phyloP scores from a whole-genome alignment of 2,329 filamentous ascomycete species.

The Aspergillus ibericus region DNA sequence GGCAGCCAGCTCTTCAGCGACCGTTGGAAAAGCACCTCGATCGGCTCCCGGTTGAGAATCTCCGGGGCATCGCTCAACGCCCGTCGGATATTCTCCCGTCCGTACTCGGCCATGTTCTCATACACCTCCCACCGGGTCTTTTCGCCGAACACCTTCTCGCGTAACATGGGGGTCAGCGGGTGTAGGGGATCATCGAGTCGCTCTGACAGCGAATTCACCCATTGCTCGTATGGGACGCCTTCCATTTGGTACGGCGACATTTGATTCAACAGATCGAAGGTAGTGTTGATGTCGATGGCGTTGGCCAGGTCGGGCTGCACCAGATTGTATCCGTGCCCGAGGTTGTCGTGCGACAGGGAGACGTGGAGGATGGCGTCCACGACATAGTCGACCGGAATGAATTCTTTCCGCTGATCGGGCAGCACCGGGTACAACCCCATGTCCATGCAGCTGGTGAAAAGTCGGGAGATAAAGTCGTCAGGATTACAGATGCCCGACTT shows the following conservation, averaged over 20 bases:
- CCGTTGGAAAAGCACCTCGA: background rate
- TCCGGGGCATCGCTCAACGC: background rate
- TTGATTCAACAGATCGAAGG: background rate
- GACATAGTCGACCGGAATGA: slow-evolving; percentile 30
- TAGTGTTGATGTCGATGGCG: slow-evolving; percentile 13
- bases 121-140: slow-evolving; percentile 28
- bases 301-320: slow-evolving; percentile 21
- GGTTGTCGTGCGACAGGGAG: slow-evolving; percentile 9
- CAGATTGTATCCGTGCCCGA: slow-evolving; percentile 24
- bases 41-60: background rate
- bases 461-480: slow-evolving; percentile 81
- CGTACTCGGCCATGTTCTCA: slow-evolving; percentile 28
- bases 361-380: slow-evolving; percentile 22
- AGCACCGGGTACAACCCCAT: slow-evolving; percentile 47
- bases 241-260: background rate
- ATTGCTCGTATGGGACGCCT: slow-evolving; percentile 17
- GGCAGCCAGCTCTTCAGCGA: background rate
- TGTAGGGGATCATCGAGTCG: slow-evolving; percentile 11
- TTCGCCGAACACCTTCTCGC: slow-evolving; percentile 22
- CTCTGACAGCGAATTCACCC: slow-evolving; percentile 14
- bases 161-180: slow-evolving; percentile 25
- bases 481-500: slow-evolving; percentile 63
- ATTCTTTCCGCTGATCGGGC: slow-evolving; percentile 27
- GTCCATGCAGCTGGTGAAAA: slow-evolving; percentile 79
- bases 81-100: background rate